These are phyloP conservation scores for Wickerhamomyces silvicola DNA, from an alignment of 805 yeast species.

Conservation along the genomic window DNA sequence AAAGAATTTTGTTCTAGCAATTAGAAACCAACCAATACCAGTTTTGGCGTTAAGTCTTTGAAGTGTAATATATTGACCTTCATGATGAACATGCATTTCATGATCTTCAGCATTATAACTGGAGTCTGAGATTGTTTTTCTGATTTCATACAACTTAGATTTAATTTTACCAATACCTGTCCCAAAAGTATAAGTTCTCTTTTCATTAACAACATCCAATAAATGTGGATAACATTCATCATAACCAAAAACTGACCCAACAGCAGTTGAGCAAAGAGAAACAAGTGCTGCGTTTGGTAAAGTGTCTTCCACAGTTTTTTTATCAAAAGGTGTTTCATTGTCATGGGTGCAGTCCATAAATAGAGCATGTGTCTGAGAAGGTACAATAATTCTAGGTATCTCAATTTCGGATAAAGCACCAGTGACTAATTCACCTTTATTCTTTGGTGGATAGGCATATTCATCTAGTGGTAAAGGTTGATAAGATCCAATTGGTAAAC, in stretches of 20 bases:
- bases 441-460: conserved; percentile 56
- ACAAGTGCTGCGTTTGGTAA: conserved; percentile 93
- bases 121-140: conserved; percentile 50
- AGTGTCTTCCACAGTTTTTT: conserved; percentile 90
- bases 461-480: conserved; percentile 74
- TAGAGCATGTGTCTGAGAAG: conserved; percentile 83
- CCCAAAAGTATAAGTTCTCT: conserved; percentile 48
- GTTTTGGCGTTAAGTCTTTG: conserved; percentile 79
- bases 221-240: conserved; percentile 87
- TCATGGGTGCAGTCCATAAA: conserved; percentile 99
- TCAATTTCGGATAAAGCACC: conserved; percentile 51
- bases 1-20: conserved; percentile 78
- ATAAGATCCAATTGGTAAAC: conserved; percentile 90
- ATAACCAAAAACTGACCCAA: conserved; percentile 90
- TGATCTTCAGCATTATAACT: conserved; percentile 46
- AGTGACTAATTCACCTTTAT: conserved; percentile 14
- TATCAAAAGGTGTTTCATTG: conserved; percentile 82
- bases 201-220: conserved; percentile 75
- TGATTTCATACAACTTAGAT: conserved; percentile 46
- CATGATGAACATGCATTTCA: conserved; percentile 93
- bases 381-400: conserved; percentile 57
- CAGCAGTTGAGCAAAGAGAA: conserved; percentile 86
- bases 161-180: conserved; percentile 77
- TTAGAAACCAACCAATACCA: conserved; percentile 83
- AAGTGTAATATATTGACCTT: conserved; percentile 85